phyloP scores from a whole-genome alignment of 2,329 filamentous ascomycete genomes.

The Cercospora zeina region DNA sequence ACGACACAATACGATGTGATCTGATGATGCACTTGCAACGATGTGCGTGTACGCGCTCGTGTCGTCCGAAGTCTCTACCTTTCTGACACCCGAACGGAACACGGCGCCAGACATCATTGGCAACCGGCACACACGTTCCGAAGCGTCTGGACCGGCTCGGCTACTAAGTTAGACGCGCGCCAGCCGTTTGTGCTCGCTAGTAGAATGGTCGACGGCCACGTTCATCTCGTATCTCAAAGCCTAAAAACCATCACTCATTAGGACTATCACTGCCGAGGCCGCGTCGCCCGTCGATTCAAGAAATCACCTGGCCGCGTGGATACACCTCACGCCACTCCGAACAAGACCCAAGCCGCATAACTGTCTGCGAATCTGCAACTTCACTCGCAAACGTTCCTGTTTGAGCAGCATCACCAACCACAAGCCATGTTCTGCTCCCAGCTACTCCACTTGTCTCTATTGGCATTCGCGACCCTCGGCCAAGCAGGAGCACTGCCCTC shows the following conservation, averaged over 20 bases:
- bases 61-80: background rate
- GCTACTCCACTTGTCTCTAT: background rate
- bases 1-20: background rate
- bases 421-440: background rate
- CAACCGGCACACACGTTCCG: background rate
- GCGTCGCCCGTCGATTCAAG: background rate
- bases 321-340: background rate
- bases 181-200: background rate
- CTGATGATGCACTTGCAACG: background rate
- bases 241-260: background rate
- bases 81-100: background rate
- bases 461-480: background rate
- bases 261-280: background rate
- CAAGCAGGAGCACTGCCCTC: background rate
- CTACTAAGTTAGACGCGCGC: background rate
- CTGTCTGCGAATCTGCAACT: background rate
- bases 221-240: background rate
- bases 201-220: background rate
- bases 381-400: background rate
- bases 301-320: background rate
- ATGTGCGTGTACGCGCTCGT: conserved; percentile 7
- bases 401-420: background rate
- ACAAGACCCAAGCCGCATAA: background rate
- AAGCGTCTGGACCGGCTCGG: background rate
- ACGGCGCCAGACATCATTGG: background rate